Evolutionary conservation across 805 yeast species (phyloP).

Genomic region (Limtongia smithiae): DNA sequence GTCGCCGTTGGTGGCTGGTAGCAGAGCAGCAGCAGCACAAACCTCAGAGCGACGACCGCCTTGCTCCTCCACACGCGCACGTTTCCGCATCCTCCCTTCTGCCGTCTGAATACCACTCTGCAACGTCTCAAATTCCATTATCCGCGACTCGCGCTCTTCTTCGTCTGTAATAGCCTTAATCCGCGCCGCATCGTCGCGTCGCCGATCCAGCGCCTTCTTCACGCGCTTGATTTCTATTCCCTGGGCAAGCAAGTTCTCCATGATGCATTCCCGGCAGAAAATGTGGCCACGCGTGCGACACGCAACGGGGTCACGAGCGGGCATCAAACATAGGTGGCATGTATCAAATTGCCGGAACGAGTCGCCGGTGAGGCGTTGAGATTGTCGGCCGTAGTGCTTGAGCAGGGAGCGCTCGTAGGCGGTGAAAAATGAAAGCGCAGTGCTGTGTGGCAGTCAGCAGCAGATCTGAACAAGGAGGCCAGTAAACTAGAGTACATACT

Average conservation of each 20-base stretch:
- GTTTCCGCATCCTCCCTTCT: no score
- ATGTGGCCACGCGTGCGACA: constrained; percentile 27
- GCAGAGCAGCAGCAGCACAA: no score
- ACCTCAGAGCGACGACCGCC: no score
- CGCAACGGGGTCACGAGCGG: constrained; percentile 29
- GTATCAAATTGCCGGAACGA: constrained; percentile 28
- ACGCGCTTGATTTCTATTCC: constrained; percentile 18
- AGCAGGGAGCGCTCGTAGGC: constrained; percentile 29
- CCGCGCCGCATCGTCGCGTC: constrained; percentile 4
- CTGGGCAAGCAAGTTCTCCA: constrained; percentile 26
- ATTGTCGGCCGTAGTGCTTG: constrained; percentile 26
- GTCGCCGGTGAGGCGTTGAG: constrained; percentile 23
- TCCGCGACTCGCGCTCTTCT: constrained; percentile 3
- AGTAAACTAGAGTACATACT: constrained; percentile 15
- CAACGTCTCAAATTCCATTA: constrained; percentile 18
- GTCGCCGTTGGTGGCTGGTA: no score
- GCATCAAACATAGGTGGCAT: constrained; percentile 26
- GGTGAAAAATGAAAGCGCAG: constrained; percentile 26
- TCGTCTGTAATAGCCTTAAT: constrained; percentile 1
- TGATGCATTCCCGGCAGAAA: constrained; percentile 27
- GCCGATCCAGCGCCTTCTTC: constrained; percentile 10
- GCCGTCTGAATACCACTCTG: constrained; percentile 12
- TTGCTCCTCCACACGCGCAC: background rate
- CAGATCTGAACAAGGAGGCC: background rate
- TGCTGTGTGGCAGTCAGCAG: constrained; percentile 7